Evolutionary conservation across 2,329 filamentous ascomycete species (phyloP), one percentile per base, ranked within the genome.

Genomic region (Talaromyces sp.): DNA sequence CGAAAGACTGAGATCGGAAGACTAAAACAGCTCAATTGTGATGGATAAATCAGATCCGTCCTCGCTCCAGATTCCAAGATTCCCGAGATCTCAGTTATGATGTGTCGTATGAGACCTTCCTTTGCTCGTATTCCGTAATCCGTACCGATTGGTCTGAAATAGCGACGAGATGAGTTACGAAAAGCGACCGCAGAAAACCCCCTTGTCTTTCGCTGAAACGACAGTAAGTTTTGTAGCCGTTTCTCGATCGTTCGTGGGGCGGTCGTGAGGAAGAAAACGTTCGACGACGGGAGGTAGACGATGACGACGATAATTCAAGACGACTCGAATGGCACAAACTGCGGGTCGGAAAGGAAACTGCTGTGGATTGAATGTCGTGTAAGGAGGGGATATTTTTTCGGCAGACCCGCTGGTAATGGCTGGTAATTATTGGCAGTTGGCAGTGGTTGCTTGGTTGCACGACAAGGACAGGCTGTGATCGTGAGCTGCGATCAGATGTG

Each of bases 401-500:
- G 25, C 31, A 56, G 53, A 22, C n/a, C n/a, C 4, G 53, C 31
- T 56, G 29, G 53, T 38, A 56, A 38, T 34, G 51, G 51, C 10
- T 13, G 51, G 51, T 34, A 47, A 22, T 19, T 47, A 54, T 54
- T 54, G 29, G 51, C 17, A 19, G 8, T 13, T 34, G 51, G 51
- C 27, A 17, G 49, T 29, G 4, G 51, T 34, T 22, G n/a, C n/a
- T 22, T 36, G 31, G 53, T 56, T 56, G 31, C 53, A 56, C 53
- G 53, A 38, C 53, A 56, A 36, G 53, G 53, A 36, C 53, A 56
- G 25, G 53, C 53, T 38, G 51, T 17, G 51, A 54, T 54, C 51
- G 29, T 31, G 29, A 34, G 29, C 51, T 36, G 51, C 45, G 31
- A 29, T 31, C 25, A 36, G 31, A 38, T 36, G 29, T 36, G n/a